phyloP scores from a whole-genome alignment of 208 protist species.

The Strigomonas culicis region DNA sequence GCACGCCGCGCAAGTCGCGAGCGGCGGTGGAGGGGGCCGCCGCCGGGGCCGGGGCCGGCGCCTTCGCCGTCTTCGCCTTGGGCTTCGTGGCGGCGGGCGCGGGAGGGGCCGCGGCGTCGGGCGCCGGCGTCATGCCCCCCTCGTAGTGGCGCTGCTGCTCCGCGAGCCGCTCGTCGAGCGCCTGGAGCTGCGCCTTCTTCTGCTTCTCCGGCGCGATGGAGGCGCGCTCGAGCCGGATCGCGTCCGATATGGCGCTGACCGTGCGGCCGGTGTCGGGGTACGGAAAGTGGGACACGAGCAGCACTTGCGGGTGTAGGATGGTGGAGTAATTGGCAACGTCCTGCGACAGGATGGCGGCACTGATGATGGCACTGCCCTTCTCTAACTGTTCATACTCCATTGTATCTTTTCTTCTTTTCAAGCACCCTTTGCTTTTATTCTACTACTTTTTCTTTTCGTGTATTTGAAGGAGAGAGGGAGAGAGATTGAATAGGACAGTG shows the following conservation, averaged over 20 bases:
- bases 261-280: slow-evolving; percentile 30
- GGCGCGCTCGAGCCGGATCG: slow-evolving; percentile 18
- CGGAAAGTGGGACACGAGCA: slow-evolving; percentile 69
- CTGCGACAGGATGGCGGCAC: slow-evolving; percentile 42
- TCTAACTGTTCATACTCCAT: slow-evolving; percentile 91
- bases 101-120: neutral
- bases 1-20: neutral
- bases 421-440: slow-evolving; percentile 5
- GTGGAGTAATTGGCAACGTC: slow-evolving; percentile 65
- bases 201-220: slow-evolving; percentile 14
- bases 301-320: slow-evolving; percentile 53
- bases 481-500: neutral
- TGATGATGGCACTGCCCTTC: slow-evolving; percentile 46
- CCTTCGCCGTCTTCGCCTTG: no score
- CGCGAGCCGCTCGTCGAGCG: slow-evolving; percentile 16
- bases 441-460: neutral
- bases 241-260: slow-evolving; percentile 20
- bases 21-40: slow-evolving; percentile 2
- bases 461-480: slow-evolving; percentile 2
- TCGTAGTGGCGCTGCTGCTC: slow-evolving; percentile 17
- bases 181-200: slow-evolving; percentile 18
- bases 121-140: neutral
- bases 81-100: neutral
- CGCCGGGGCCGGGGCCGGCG: neutral
- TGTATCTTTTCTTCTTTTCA: slow-evolving; percentile 18